phyloP scores from a whole-genome alignment of 1,139 yeast species.

The Scheffersomyces cryptocercus region DNA sequence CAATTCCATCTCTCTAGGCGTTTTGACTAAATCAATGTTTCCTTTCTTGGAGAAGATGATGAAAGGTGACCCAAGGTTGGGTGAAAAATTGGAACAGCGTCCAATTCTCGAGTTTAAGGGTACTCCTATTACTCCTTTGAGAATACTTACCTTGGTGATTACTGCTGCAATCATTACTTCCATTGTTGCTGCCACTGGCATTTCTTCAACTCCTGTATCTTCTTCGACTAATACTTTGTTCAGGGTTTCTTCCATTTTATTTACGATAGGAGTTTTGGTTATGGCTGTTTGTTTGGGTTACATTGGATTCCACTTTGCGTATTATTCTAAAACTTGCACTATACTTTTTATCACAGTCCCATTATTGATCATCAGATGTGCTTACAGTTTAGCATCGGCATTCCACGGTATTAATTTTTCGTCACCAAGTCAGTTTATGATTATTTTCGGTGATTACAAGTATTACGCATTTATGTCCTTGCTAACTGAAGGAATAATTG shows the following conservation, averaged over 20 bases:
- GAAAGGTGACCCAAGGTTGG: conserved; percentile 3
- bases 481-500: conserved; percentile 9
- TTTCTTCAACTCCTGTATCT: conserved; percentile 1
- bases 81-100: conserved; percentile 1
- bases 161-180: conserved; percentile 16
- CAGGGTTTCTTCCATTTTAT: conserved; percentile 16
- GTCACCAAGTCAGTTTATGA: conserved; percentile 14
- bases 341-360: conserved; percentile 7
- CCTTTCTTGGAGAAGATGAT: conserved; percentile 12
- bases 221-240: conserved; percentile 2
- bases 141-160: conserved; percentile 14
- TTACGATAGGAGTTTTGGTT: conserved; percentile 1
- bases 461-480: conserved; percentile 21
- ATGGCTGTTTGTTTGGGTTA: conserved; percentile 1
- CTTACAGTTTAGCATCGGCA: conserved; percentile 16
- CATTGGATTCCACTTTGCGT: background rate
- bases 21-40: conserved; percentile 14
- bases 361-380: conserved; percentile 14
- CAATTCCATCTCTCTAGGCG: conserved; percentile 19
- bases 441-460: conserved; percentile 20
- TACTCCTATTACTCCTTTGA: conserved; percentile 9
- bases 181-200: conserved; percentile 12
- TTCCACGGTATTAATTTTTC: conserved; percentile 15
- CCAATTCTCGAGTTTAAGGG: background rate
- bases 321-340: conserved; percentile 1